These are phyloP conservation scores for Diversispora epigaea DNA, from an alignment of 192 early-diverging fungal species.

Conservation along the genomic window DNA sequence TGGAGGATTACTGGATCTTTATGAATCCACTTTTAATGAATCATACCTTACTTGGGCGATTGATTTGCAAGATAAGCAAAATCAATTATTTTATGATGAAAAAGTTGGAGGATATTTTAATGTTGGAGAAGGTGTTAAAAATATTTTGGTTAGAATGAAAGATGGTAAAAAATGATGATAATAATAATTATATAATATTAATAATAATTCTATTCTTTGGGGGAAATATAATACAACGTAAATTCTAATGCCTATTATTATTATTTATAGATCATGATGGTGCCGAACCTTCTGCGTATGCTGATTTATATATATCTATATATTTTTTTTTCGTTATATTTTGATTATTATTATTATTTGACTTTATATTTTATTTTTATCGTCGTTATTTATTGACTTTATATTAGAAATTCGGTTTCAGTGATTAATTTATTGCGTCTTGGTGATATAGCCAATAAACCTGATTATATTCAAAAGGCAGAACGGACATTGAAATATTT, in stretches of 20 bases:
- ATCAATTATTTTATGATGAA: constrained; percentile 58
- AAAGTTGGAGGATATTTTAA: constrained; percentile 51
- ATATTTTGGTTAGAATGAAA: constrained; percentile 53
- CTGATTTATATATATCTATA: too few species aligned
- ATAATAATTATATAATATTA: neutral
- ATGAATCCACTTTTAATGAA: constrained; percentile 51
- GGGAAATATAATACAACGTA: neutral
- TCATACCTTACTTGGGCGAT: constrained; percentile 59
- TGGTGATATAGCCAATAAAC: constrained; percentile 39
- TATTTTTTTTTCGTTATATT: too few species aligned
- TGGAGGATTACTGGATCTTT: constrained; percentile 55
- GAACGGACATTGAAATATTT: constrained; percentile 39
- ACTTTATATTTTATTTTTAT: too few species aligned
- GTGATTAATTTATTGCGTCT: constrained; percentile 55
- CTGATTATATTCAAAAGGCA: constrained; percentile 37
- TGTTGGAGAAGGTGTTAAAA: constrained; percentile 41
- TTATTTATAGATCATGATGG: constrained; percentile 59
- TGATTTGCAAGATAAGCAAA: constrained; percentile 56
- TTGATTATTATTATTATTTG: too few species aligned
- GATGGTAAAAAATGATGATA: constrained; percentile 42
- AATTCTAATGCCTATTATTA: too few species aligned
- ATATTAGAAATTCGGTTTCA: constrained; percentile 57
- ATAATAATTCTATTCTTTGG: neutral
- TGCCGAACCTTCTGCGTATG: constrained; percentile 61
- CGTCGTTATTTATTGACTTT: too few species aligned